A percentile compares a stretch with the other conserved stretches of the same genome.
Conservation (phyloP, 1,284 basidiomycete species). For the Hymenochaete sp. region DNA sequence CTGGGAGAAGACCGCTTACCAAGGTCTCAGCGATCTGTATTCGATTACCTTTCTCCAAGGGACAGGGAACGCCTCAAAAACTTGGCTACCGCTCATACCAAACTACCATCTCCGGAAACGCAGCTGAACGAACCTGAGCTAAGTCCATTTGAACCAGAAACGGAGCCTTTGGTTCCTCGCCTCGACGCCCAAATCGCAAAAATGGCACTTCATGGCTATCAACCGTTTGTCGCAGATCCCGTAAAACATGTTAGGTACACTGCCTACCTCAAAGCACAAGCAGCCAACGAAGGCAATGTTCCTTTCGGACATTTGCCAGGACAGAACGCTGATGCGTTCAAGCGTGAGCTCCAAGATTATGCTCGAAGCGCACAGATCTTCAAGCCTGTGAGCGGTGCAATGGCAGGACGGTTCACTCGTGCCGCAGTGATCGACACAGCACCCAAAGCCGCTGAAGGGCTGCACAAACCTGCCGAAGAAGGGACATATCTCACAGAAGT, state of each 20-base stretch:
- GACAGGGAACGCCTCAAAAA: constrained; percentile 78
- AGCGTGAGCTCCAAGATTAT: constrained; percentile 81
- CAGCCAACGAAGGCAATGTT: constrained; percentile 31
- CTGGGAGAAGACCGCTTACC: constrained; percentile 76
- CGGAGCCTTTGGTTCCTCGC: constrained; percentile 43
- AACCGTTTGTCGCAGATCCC: constrained; percentile 77
- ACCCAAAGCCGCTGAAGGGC: constrained; percentile 60
- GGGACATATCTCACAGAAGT: constrained; percentile 25
- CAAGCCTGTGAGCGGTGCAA: constrained; percentile 85
- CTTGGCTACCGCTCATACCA: constrained; percentile 33
- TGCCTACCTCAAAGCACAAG: constrained; percentile 72
- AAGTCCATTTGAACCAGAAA: constrained; percentile 23
- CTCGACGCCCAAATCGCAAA: constrained; percentile 74
- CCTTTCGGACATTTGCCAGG: constrained; percentile 41
- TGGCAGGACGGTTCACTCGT: constrained; percentile 87
- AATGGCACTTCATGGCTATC: constrained; percentile 82
- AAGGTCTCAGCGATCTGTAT: constrained; percentile 70
- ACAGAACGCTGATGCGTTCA: constrained; percentile 61
- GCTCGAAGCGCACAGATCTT: constrained; percentile 83
- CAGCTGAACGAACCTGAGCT: constrained; percentile 22
- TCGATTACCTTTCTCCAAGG: constrained; percentile 89
- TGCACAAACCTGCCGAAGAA: constrained; percentile 55
- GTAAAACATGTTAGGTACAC: constrained; percentile 81
- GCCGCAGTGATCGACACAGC: constrained; percentile 57
- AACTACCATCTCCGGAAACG: constrained; percentile 23